A percentile compares a stretch with the other conserved stretches of the same genome.
These are phyloP conservation scores for Brassica rapa DNA, from an alignment of 345 rosid species.

Conservation along the genomic window DNA sequence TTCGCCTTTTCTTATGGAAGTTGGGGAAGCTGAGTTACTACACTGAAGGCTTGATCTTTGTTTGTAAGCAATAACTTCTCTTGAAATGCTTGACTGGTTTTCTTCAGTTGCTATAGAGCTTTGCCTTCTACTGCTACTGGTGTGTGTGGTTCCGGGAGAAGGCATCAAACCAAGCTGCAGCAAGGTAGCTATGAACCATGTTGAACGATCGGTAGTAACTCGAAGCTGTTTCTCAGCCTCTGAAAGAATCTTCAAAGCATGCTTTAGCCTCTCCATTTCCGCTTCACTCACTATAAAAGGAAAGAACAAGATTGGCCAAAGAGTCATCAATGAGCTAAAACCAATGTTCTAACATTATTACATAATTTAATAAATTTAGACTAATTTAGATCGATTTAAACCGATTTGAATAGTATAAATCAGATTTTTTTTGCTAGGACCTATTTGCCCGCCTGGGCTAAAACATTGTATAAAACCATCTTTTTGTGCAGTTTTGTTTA, in stretches of 20 bases:
- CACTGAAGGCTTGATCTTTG: conserved; percentile 50
- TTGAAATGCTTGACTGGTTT: conserved; percentile 64
- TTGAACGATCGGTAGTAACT: conserved; percentile 80
- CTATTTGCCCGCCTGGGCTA: too few relatives aligned
- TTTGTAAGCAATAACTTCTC: conserved; percentile 58
- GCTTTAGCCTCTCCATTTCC: conserved; percentile 78
- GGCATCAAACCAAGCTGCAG: conserved; percentile 86
- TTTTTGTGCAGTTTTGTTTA: not conserved
- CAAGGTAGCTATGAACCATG: conserved; percentile 93
- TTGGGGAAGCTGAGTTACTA: conserved; percentile 55
- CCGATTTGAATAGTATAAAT: too few relatives aligned
- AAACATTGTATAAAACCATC: not conserved
- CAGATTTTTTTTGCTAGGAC: too few relatives aligned
- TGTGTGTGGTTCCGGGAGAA: conserved; percentile 66
- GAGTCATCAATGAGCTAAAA: not conserved
- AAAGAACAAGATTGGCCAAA: not conserved
- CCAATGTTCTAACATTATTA: too few relatives aligned
- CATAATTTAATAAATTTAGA: too few relatives aligned
- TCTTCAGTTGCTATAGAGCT: conserved; percentile 78
- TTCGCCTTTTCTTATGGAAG: conserved; percentile 51
- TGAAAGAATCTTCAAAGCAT: conserved; percentile 88
- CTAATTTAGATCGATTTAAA: too few relatives aligned
- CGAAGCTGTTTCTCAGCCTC: conserved; percentile 90
- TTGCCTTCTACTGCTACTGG: conserved; percentile 79
- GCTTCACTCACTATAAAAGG: conserved; percentile 62